Evolutionary conservation across 2,329 filamentous ascomycete species (phyloP).

Genomic region (Colletotrichum caudatum): DNA sequence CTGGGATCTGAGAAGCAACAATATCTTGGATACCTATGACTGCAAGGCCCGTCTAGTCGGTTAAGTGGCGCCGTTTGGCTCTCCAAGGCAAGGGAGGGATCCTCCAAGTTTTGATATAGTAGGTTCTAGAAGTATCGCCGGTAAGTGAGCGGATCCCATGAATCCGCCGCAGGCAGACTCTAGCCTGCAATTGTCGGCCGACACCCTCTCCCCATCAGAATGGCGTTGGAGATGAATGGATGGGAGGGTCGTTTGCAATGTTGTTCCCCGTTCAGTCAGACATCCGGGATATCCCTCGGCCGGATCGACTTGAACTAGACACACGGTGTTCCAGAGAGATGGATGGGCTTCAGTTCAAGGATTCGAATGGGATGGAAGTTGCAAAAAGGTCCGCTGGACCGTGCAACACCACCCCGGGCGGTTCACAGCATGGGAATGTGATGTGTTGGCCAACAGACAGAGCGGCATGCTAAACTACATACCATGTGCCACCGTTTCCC

Average conservation of each 20-base stretch:
- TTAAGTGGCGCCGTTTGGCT: background rate
- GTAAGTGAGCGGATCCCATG: background rate
- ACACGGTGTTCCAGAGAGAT: background rate
- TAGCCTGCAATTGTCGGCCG: background rate
- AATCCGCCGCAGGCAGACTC: background rate
- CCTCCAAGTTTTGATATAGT: background rate
- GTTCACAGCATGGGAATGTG: conserved; percentile 12
- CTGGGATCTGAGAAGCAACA: background rate
- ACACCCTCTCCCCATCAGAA: background rate
- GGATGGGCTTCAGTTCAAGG: background rate
- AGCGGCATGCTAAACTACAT: too few relatives aligned
- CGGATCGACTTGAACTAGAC: background rate
- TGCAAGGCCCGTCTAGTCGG: too few relatives aligned
- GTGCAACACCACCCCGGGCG: conserved; percentile 24
- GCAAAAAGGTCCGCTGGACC: conserved; percentile 27
- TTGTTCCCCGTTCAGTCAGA: background rate
- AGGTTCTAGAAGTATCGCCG: background rate
- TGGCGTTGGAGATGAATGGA: background rate
- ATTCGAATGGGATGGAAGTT: background rate
- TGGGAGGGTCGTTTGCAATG: background rate
- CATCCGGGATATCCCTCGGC: background rate
- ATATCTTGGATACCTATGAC: background rate
- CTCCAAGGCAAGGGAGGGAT: background rate
- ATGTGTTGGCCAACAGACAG: conserved; percentile 16
- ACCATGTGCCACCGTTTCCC: background rate